A percentile compares a stretch with the other conserved stretches of the same genome.
phyloP scores from a whole-genome alignment of 495 filamentous ascomycete species.

The Glarea lozoyensis region DNA sequence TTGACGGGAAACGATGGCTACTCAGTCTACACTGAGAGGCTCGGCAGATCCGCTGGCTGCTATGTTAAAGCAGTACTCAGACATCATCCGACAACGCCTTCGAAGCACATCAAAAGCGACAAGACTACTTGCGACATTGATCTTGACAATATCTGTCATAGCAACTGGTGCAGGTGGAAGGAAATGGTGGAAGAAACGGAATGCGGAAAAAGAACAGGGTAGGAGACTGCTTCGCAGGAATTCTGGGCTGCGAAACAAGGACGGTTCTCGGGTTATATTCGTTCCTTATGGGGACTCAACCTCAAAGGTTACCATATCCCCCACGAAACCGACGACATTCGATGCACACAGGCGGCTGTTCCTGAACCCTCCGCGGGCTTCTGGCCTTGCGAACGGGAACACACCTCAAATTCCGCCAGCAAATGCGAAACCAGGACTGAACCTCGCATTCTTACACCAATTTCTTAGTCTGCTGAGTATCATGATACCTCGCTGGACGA shows the following conservation, averaged over 20 bases:
- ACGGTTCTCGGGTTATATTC: conserved; percentile 88
- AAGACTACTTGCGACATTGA: conserved; percentile 64
- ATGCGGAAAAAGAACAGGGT: conserved; percentile 70
- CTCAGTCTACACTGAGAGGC: conserved; percentile 72
- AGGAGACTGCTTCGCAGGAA: conserved; percentile 76
- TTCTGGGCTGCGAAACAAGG: conserved; percentile 84
- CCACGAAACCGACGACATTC: conserved; percentile 90
- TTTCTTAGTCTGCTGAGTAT: conserved; percentile 92
- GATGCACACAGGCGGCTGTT: conserved; percentile 93
- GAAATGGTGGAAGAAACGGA: conserved; percentile 59
- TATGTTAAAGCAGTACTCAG: conserved; percentile 58
- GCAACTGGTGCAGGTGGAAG: conserved; percentile 64
- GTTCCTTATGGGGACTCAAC: conserved; percentile 84
- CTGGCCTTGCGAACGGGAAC: conserved; percentile 58
- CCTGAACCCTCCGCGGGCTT: conserved; percentile 76
- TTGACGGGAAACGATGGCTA: conserved; percentile 52
- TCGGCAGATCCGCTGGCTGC: conserved; percentile 59
- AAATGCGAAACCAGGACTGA: conserved; percentile 87
- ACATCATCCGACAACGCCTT: conserved; percentile 50
- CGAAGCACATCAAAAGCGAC: conserved; percentile 55
- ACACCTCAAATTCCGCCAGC: conserved; percentile 66
- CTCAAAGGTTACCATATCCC: conserved; percentile 82
- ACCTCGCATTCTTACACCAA: conserved; percentile 97
- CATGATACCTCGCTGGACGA: conserved; percentile 91
- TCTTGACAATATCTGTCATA: conserved; percentile 67